Conservation (phyloP, 1,139 yeast species). For the Kurtzmaniella quercitrusa region DNA sequence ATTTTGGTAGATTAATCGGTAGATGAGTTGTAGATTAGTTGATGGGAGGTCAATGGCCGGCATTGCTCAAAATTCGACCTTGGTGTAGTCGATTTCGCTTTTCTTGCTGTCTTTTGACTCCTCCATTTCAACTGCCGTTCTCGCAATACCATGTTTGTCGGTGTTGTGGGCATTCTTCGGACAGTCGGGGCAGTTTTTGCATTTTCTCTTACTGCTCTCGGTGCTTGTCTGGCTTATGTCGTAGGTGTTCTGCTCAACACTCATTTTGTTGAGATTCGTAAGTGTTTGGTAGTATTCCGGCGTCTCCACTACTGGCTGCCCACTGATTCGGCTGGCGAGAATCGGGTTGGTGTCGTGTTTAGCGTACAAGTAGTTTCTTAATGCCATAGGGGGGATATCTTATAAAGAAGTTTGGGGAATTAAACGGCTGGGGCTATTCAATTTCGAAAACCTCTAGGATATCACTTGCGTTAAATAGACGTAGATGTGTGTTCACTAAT, state of each 20-base stretch:
- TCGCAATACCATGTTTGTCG: slow-evolving; percentile 4
- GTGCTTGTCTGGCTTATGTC: slow-evolving; percentile 10
- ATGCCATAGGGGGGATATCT: slow-evolving; percentile 26
- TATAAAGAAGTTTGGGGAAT: neutral
- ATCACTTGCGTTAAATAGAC: neutral
- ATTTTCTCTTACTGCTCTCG: slow-evolving; percentile 17
- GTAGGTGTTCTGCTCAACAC: neutral
- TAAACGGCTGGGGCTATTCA: neutral
- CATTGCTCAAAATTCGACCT: slow-evolving; percentile 6
- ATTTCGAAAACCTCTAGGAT: neutral
- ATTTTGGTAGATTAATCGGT: too few species aligned
- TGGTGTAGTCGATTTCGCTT: slow-evolving; percentile 18
- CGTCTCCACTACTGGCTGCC: slow-evolving; percentile 1
- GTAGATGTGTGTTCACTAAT: neutral
- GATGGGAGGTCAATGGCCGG: too few species aligned
- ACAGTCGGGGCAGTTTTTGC: slow-evolving; percentile 27
- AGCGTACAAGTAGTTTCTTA: slow-evolving; percentile 41
- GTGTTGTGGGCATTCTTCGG: slow-evolving; percentile 14
- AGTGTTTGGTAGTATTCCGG: neutral
- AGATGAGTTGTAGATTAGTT: too few species aligned
- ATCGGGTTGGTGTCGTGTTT: slow-evolving; percentile 21
- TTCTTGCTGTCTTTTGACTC: slow-evolving; percentile 6
- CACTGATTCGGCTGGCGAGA: slow-evolving; percentile 5
- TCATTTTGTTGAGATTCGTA: neutral
- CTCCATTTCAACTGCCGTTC: slow-evolving; percentile 9